A percentile compares a stretch with the other conserved stretches of the same genome.
Evolutionary conservation across 148 eudicot genomes (phyloP).

Genomic region (Rhododendron mucronatum): DNA sequence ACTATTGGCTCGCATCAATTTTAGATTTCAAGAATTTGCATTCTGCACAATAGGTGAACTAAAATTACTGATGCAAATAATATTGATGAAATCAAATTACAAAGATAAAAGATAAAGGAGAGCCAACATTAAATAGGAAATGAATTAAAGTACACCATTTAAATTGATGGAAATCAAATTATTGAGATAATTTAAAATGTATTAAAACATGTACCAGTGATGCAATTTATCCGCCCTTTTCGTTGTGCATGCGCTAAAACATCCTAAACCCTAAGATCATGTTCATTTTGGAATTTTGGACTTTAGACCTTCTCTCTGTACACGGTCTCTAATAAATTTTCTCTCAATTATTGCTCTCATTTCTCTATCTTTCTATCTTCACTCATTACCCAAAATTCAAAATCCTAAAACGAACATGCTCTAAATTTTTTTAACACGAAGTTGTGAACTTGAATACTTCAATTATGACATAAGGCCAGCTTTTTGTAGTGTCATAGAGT

Average conservation of each 20-base stretch:
- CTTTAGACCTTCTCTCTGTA: too few species aligned
- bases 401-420: not conserved
- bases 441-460: not conserved
- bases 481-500: not conserved
- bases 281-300: too few species aligned
- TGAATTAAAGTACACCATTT: not conserved
- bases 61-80: not conserved
- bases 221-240: not conserved
- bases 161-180: not conserved
- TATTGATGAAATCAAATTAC: not conserved
- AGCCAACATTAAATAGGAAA: not conserved
- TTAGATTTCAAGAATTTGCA: not conserved
- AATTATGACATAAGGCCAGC: not conserved
- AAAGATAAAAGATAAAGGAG: not conserved
- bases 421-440: not conserved
- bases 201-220: not conserved
- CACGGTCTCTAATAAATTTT: too few species aligned
- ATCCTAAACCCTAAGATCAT: not conserved
- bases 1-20: not conserved
- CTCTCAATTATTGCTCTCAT: too few species aligned
- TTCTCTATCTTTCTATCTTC: too few species aligned
- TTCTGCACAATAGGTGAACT: not conserved
- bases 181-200: too few species aligned
- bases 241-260: not conserved
- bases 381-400: too few species aligned